Evolutionary conservation across 2,329 filamentous ascomycete species (phyloP).

Genomic region (Bipolaris oryzae): DNA sequence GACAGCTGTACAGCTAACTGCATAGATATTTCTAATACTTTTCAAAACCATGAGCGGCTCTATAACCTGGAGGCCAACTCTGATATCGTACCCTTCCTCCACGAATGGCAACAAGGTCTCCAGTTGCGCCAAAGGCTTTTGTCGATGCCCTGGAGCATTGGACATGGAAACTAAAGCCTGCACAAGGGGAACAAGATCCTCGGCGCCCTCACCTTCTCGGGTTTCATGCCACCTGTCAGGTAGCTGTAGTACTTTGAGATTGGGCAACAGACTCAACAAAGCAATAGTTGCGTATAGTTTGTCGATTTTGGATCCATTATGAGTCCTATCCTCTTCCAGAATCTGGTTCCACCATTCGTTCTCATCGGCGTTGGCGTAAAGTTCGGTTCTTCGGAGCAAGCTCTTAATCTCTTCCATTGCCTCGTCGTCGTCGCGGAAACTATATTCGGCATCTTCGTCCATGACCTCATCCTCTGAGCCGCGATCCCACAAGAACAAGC

Average conservation of each 20-base stretch:
- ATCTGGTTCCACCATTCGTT: constrained; percentile 39
- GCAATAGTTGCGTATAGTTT: constrained; percentile 32
- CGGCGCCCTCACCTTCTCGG: constrained; percentile 22
- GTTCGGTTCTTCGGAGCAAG: constrained; percentile 23
- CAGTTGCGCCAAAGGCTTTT: constrained; percentile 30
- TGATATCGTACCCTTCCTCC: constrained; percentile 37
- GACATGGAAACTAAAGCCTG: constrained; percentile 24
- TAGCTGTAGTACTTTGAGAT: constrained; percentile 37
- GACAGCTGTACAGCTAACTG: constrained; percentile 39
- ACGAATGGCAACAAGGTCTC: constrained; percentile 41
- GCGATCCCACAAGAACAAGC: constrained; percentile 35
- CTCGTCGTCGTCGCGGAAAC: constrained; percentile 28
- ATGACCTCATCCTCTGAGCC: constrained; percentile 13
- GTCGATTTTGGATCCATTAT: constrained; percentile 19
- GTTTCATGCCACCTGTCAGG: constrained; percentile 38
- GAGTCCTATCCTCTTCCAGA: constrained; percentile 26
- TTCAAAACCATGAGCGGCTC: constrained; percentile 36
- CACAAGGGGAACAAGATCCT: constrained; percentile 26
- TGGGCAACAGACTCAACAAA: constrained; percentile 38
- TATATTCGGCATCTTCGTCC: background rate
- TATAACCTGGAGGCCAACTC: constrained; percentile 36
- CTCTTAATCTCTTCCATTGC: constrained; percentile 30
- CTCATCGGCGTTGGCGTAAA: constrained; percentile 22
- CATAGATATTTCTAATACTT: constrained; percentile 37
- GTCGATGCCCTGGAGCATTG: constrained; percentile 15